Evolutionary conservation across 345 rosid genomes (phyloP).

Genomic region (Pseudoturritis turrita): DNA sequence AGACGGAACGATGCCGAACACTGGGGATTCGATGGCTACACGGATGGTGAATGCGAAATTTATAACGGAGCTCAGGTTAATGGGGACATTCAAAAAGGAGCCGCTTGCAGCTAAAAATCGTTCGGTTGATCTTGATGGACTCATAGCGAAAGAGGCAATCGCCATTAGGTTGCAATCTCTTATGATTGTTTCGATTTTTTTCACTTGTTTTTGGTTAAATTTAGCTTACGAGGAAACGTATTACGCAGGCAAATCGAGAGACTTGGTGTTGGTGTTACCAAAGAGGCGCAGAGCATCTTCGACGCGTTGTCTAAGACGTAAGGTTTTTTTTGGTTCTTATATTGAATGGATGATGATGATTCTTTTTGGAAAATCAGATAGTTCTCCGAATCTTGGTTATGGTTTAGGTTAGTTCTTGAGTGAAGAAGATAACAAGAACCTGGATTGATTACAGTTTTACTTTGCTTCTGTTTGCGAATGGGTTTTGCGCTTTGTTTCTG

Average conservation of each 20-base stretch:
- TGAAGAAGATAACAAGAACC: neutral
- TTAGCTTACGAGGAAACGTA: neutral
- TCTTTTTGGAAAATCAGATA: neutral
- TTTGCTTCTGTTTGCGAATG: neutral
- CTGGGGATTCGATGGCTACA: constrained; percentile 49
- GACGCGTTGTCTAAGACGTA: constrained; percentile 80
- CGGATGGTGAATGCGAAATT: constrained; percentile 66
- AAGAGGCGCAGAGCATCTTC: constrained; percentile 69
- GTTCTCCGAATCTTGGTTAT: neutral
- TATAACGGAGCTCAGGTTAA: constrained; percentile 43
- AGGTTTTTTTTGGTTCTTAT: neutral
- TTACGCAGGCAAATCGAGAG: constrained; percentile 63
- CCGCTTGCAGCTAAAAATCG: constrained; percentile 58
- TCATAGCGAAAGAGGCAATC: constrained; percentile 51
- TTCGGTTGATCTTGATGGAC: constrained; percentile 41
- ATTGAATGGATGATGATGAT: neutral
- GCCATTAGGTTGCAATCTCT: constrained; percentile 47
- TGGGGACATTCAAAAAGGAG: constrained; percentile 51
- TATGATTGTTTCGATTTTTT: neutral
- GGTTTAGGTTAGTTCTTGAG: constrained; percentile 1
- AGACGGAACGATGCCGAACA: constrained; percentile 46
- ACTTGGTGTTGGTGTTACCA: constrained; percentile 81
- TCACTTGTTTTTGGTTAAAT: neutral
- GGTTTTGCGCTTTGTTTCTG: neutral
- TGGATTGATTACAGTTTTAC: neutral